phyloP scores from a whole-genome alignment of 2,329 filamentous ascomycete genomes.

The Colletotrichum karsti region DNA sequence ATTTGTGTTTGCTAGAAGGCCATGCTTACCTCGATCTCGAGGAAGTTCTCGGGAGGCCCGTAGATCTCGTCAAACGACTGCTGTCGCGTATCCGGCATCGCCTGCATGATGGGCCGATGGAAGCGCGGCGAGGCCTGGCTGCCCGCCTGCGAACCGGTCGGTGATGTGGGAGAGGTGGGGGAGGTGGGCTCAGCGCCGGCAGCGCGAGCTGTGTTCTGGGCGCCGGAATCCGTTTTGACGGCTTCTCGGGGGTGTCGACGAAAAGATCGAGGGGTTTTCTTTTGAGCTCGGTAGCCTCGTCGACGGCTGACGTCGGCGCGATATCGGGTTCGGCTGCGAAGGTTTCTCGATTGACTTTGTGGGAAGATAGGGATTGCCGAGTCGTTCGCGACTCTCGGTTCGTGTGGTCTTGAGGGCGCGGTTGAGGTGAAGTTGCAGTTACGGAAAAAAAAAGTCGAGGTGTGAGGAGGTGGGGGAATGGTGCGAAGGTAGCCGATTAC shows the following conservation, averaged over 20 bases:
- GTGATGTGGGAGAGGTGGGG: slow-evolving; percentile 32
- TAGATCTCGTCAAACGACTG: slow-evolving; percentile 99
- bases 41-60: slow-evolving; percentile 96
- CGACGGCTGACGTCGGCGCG: neutral
- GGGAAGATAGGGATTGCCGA: too few species aligned
- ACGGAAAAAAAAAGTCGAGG: neutral
- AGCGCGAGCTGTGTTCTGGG: slow-evolving; percentile 44
- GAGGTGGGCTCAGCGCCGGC: slow-evolving; percentile 36
- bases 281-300: neutral
- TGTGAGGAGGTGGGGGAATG: slow-evolving; percentile 1
- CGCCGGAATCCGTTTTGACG: slow-evolving; percentile 54
- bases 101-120: slow-evolving; percentile 67
- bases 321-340: neutral
- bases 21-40: slow-evolving; percentile 89
- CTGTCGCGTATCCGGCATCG: slow-evolving; percentile 78
- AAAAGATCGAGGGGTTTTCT: neutral
- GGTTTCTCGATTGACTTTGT: too few species aligned
- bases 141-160: slow-evolving; percentile 30
- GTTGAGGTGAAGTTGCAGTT: neutral
- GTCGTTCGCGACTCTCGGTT: neutral
- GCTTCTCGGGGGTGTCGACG: slow-evolving; percentile 26
- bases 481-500: slow-evolving; percentile 24
- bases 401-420: too few species aligned
- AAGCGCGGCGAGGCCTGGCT: slow-evolving; percentile 42
- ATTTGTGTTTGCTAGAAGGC: too few species aligned